A percentile compares a stretch with the other conserved stretches of the same genome.
Evolutionary conservation across 805 yeast genomes (phyloP).

Genomic region (Ogataea dorogensis): DNA sequence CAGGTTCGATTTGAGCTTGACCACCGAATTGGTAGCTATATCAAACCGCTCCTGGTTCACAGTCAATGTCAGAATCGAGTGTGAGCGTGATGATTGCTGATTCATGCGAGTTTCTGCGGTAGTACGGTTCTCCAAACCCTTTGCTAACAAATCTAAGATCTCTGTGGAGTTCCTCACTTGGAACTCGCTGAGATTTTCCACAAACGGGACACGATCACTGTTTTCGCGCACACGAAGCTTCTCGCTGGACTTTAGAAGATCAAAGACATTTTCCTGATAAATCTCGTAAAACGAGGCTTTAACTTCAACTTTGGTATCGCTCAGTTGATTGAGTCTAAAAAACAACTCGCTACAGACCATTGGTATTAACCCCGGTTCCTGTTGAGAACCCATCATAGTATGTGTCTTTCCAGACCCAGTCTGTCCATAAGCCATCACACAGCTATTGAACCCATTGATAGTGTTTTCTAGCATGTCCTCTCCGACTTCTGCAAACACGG

Average conservation of each 20-base stretch:
- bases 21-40: conserved; percentile 28
- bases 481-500: conserved; percentile 55
- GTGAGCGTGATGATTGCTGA: conserved; percentile 72
- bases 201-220: conserved; percentile 66
- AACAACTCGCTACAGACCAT: conserved; percentile 54
- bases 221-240: conserved; percentile 57
- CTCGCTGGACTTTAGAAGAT: conserved; percentile 42
- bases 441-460: conserved; percentile 51
- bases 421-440: conserved; percentile 63
- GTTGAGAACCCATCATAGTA: conserved; percentile 65
- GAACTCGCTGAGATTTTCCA: conserved; percentile 61
- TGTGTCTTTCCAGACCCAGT: conserved; percentile 81
- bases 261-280: conserved; percentile 74
- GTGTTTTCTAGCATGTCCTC: conserved; percentile 59
- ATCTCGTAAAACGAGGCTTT: conserved; percentile 68
- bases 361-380: conserved; percentile 66
- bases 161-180: conserved; percentile 48
- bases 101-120: conserved; percentile 77
- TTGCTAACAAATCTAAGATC: conserved; percentile 43
- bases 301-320: conserved; percentile 40
- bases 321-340: conserved; percentile 34
- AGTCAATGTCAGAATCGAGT: conserved; percentile 68
- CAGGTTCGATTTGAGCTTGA: conserved; percentile 51
- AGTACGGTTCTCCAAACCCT: conserved; percentile 57
- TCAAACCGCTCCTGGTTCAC: conserved; percentile 57